Evolutionary conservation across 1,139 yeast species (phyloP).

Genomic region (Yamadazyma taylorii): DNA sequence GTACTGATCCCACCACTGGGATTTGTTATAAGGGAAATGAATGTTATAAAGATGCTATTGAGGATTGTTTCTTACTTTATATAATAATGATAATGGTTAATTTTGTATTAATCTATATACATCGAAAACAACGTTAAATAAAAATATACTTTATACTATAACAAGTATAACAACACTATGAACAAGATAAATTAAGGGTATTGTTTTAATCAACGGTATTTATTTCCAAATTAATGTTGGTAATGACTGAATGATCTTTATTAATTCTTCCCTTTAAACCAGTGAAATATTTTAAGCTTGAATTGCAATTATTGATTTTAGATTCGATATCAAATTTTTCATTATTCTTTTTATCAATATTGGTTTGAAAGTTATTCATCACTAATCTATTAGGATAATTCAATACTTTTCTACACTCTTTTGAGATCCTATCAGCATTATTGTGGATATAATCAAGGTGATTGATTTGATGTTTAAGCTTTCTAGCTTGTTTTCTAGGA

Average conservation of each 20-base stretch:
- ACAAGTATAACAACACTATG: no score
- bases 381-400: constrained; percentile 84
- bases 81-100: constrained; percentile 23
- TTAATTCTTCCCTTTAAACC: constrained; percentile 49
- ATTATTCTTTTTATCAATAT: constrained; percentile 61
- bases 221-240: constrained; percentile 55
- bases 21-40: constrained; percentile 37
- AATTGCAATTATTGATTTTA: constrained; percentile 56
- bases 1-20: constrained; percentile 32
- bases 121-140: constrained; percentile 14
- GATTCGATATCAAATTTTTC: constrained; percentile 58
- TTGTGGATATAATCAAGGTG: constrained; percentile 73
- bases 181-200: constrained; percentile 2
- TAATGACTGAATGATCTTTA: constrained; percentile 47
- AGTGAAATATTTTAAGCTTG: constrained; percentile 61
- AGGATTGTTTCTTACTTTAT: constrained; percentile 28
- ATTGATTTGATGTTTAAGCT: constrained; percentile 61
- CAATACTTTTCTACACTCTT: constrained; percentile 80
- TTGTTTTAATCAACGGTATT: constrained; percentile 40
- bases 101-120: constrained; percentile 26
- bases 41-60: constrained; percentile 39
- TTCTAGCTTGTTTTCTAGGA: constrained; percentile 78
- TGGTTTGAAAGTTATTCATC: constrained; percentile 69
- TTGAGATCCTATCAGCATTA: constrained; percentile 76
- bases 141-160: no score